These are phyloP conservation scores for Coemansia sp. DNA, from an alignment of 192 early-diverging fungal genomes.

Conservation along the genomic window DNA sequence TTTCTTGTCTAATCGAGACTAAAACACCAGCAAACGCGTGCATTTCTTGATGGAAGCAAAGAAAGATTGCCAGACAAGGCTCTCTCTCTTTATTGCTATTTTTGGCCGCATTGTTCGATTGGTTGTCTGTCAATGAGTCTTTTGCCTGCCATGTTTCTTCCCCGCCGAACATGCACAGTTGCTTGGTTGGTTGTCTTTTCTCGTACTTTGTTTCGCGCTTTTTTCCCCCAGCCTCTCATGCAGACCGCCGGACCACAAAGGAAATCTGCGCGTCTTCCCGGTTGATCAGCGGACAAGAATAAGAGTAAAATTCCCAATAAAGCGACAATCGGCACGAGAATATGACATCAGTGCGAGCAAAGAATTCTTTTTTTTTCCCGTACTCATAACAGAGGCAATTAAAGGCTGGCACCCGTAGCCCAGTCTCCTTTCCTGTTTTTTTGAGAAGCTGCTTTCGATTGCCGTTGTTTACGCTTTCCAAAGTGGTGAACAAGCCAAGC, in stretches of 20 bases:
- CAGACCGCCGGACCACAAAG: constrained; percentile 4
- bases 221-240: not conserved
- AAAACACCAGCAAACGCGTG: not conserved
- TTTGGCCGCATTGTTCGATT: not conserved
- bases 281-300: constrained; percentile 3
- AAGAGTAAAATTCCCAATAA: not conserved
- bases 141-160: not conserved
- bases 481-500: not conserved
- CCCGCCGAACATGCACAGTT: not conserved
- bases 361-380: not conserved
- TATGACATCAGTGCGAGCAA: constrained; percentile 3
- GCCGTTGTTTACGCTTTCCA: not conserved
- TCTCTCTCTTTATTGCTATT: not conserved
- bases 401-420: not conserved
- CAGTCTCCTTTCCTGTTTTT: not conserved
- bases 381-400: not conserved
- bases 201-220: not conserved
- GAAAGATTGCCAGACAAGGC: too few relatives aligned
- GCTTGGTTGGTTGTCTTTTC: not conserved
- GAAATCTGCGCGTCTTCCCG: constrained; percentile 2
- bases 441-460: not conserved
- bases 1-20: not conserved
- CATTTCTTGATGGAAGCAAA: not conserved
- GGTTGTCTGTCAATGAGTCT: not conserved
- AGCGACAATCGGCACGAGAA: constrained; percentile 1